Percentiles rank a stretch among this genome's conserved stretches.
Conservation (phyloP, 73 alveolate genomes). For the Effrenium voratum region DNA sequence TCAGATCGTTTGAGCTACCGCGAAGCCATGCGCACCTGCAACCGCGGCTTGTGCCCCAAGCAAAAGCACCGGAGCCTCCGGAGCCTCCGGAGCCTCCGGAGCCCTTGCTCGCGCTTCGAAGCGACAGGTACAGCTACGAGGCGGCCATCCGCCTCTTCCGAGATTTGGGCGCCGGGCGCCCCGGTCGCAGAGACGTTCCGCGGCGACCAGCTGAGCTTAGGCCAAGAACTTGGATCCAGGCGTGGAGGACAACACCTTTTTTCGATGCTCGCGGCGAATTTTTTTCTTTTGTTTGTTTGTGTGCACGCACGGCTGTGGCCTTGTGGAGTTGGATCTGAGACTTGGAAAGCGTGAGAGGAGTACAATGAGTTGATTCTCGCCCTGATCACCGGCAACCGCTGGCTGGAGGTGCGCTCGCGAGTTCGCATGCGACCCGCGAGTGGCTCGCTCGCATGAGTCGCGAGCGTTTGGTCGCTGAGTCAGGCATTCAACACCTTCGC, state of each 20-base stretch:
- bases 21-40: constrained; percentile 89
- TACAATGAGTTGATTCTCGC: constrained; percentile 45
- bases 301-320: too few species aligned
- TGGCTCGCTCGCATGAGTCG: background rate
- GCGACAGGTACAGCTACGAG: constrained; percentile 62
- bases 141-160: constrained; percentile 21
- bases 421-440: too few species aligned
- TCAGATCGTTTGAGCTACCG: constrained; percentile 51
- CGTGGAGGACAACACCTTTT: constrained; percentile 1
- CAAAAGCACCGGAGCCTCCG: background rate
- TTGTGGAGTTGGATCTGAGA: too few species aligned
- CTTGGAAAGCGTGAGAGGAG: constrained; percentile 1
- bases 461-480: background rate
- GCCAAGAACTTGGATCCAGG: constrained; percentile 14
- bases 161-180: constrained; percentile 25
- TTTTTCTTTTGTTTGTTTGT: too few species aligned
- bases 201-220: background rate
- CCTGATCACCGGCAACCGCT: constrained; percentile 44
- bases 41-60: constrained; percentile 38
- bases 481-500: constrained; percentile 16
- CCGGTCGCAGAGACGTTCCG: background rate
- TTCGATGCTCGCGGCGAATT: too few species aligned
- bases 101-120: background rate
- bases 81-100: background rate
- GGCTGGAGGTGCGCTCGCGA: constrained; percentile 13